Base-by-base conservation (phyloP, 768 basidiomycete species). In the Xanthoconium stramineum region DNA sequence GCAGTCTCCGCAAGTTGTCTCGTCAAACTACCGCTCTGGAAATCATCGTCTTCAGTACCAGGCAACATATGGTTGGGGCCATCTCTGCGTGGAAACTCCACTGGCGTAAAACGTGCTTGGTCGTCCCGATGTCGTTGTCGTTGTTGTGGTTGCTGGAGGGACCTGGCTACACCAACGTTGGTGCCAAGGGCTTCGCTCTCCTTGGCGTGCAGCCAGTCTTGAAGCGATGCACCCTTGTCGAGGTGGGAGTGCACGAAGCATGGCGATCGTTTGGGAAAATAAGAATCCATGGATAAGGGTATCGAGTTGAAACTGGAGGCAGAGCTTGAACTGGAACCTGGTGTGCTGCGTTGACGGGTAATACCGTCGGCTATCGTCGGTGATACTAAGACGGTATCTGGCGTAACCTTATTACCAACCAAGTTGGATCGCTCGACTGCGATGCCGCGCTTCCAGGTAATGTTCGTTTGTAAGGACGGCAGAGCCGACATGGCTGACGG, bases 1-100 rank as follows among this genome's bases (percentile, higher is more conserved):
- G 97, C 97, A 19, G 97, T 99, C 75, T 96, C 96, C 9, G 96
- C 97, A 14, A 99, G 80, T 63, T 94, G 92, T 68, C 83, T 88
- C 7, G 97, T 98, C 65, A 98, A 73, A 68, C 87, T 95, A 42
- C 83, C 81, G 1, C 81, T 82, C 58, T 83, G 84, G 44, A 85
- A 86, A 24, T 90, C 86, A 30, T 88, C 85, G 32, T 84, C 86
- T 46, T 80, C 81, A 45, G 35, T 50, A 30, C 54, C 47, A 17
- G 67, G 40, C 39, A 68, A 50, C 9, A 56, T 45, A 43, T 55
- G 63, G 32, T 61, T 54, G 14, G 63, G 13, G n/a, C 53, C 30
- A 46, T 73, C 61, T 29, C 53, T 47, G 47, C 17, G 37, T 19
- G 54, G 55, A 47, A 70, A 47, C 10, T 63, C 65, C 9, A 63